Evolutionary conservation across 2,329 filamentous ascomycete genomes (phyloP).

Genomic region (Acrocalymma vagum): DNA sequence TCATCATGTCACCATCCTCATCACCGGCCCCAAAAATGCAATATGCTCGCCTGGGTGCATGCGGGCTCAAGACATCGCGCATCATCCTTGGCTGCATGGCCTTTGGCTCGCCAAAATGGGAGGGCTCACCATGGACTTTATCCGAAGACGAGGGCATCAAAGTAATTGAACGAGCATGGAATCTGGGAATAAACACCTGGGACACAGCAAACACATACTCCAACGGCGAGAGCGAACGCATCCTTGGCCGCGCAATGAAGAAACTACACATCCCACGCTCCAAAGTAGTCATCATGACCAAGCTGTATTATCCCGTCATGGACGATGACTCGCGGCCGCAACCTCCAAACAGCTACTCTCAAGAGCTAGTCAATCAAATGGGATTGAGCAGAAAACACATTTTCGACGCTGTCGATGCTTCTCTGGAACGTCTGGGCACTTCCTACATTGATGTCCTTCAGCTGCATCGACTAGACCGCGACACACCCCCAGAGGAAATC

Average conservation of each 20-base stretch:
- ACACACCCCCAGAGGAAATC: constrained; percentile 24
- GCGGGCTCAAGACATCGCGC: constrained; percentile 52
- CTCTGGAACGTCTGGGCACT: constrained; percentile 40
- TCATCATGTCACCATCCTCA: too few relatives aligned
- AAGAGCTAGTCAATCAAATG: constrained; percentile 42
- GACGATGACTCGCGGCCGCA: constrained; percentile 10
- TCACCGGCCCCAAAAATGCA: constrained; percentile 1
- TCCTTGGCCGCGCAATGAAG: constrained; percentile 38
- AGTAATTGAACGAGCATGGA: constrained; percentile 52
- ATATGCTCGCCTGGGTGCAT: constrained; percentile 40
- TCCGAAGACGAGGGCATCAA: constrained; percentile 48
- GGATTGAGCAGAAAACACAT: constrained; percentile 50
- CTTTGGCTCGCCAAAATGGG: constrained; percentile 28
- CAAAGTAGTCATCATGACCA: constrained; percentile 41
- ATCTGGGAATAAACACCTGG: constrained; percentile 55
- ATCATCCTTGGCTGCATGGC: constrained; percentile 36
- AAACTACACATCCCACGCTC: constrained; percentile 35
- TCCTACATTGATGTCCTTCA: constrained; percentile 36
- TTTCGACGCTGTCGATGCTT: constrained; percentile 52
- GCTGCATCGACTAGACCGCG: constrained; percentile 27
- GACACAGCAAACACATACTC: constrained; percentile 46
- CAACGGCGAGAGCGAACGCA: constrained; percentile 36
- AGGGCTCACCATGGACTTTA: constrained; percentile 34
- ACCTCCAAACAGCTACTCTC: constrained; percentile 8
- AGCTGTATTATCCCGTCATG: constrained; percentile 23